Conservation (phyloP, 495 filamentous ascomycete genomes). For the Echria macrotheca region DNA sequence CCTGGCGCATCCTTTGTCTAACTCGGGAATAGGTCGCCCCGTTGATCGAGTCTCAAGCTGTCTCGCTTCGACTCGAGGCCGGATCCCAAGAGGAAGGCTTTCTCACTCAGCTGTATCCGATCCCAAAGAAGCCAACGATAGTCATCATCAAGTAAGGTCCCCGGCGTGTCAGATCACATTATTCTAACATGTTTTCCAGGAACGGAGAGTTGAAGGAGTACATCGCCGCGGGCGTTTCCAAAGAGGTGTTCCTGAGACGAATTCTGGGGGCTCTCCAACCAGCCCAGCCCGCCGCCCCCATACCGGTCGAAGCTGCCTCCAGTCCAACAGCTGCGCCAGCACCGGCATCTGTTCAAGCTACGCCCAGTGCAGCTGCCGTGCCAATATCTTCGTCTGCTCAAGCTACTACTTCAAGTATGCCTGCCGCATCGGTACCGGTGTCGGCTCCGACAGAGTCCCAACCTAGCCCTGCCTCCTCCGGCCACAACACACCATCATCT, state of each 20-base stretch:
- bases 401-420: too few relatives aligned
- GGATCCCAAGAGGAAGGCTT: constrained; percentile 75
- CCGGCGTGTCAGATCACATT: background rate
- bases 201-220: constrained; percentile 61
- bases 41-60: constrained; percentile 51
- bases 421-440: too few relatives aligned
- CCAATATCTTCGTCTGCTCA: too few relatives aligned
- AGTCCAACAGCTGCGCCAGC: too few relatives aligned
- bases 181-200: constrained; percentile 24
- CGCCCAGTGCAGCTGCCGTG: too few relatives aligned
- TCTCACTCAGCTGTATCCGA: constrained; percentile 71
- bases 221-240: constrained; percentile 51
- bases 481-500: constrained; percentile 16
- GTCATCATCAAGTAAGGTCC: constrained; percentile 64
- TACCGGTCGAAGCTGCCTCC: too few relatives aligned
- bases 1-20: background rate
- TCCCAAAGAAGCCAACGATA: constrained; percentile 66
- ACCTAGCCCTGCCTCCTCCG: background rate
- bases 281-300: background rate
- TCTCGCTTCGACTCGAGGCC: constrained; percentile 62
- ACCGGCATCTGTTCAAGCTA: too few relatives aligned
- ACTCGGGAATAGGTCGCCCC: constrained; percentile 29
- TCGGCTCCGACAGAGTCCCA: background rate
- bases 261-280: constrained; percentile 36
- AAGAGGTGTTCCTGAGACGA: constrained; percentile 52